Base-by-base conservation (phyloP, 176 grass and related monocot genomes). In the Tuctoria greenei region DNA sequence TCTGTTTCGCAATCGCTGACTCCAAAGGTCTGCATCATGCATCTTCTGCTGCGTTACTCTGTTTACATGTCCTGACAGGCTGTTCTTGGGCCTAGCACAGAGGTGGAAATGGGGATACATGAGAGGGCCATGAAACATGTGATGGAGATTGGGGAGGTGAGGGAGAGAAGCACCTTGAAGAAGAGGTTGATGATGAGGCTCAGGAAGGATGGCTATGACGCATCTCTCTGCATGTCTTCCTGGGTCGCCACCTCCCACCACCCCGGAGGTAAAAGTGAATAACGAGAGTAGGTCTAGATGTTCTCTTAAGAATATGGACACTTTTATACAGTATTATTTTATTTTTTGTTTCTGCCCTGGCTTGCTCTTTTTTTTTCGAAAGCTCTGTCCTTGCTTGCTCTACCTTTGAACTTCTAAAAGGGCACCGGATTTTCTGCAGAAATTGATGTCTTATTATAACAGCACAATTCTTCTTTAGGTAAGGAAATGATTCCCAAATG, bases 201-300 rank as follows among this genome's bases (percentile, higher is more conserved):
- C 8, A 87, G 77, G 67, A 93, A 84, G 43, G 86, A 93, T 50
- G 91, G 91, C 50, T 93, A 89, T 7, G 80, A 90, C 25, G 90
- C 87, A 0, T 93, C 87, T 9, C 84, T 93, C 63, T 87, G 83
- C 81, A 82, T 45, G 77, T 90, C 87, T 47, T 93, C 91, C 15
- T 90, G 90, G 90, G 84, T 49, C 51, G 63, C 90, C 45, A 90
- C 81, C 66, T 49, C 60, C 18, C 67, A 93, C 24, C 85, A 84
- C 57, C 87, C 87, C 7, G 91, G 87, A 93, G 91, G 91, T 93
- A 76, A 89, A 63, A 24, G 45, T 25, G 21, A 23, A 1, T 1
- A 41, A 0, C 2, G 10, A 12, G 12, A 44, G 42, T 20, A 6
- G 15, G 5, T 10, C 16, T 37, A 2, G 2, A 21, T 35, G 2